These are phyloP conservation scores for Carallia pectinifolia DNA, from an alignment of 345 rosid species.

Conservation along the genomic window DNA sequence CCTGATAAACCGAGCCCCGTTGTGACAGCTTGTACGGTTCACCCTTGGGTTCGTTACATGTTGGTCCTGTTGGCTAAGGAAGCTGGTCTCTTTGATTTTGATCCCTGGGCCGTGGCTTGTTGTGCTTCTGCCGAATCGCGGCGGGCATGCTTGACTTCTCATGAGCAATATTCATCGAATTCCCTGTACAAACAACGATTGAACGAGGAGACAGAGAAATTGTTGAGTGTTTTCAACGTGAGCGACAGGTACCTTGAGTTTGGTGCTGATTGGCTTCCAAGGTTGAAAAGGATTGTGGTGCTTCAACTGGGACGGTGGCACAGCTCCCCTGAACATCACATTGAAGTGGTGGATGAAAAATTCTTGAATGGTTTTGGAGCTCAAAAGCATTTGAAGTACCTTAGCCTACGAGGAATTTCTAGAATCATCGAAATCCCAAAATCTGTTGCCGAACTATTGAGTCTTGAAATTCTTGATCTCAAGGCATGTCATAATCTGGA, in stretches of 20 bases:
- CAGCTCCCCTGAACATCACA: slow-evolving; percentile 21
- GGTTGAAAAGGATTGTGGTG: slow-evolving; percentile 22
- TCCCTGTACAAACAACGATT: no score
- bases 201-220: neutral
- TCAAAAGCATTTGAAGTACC: slow-evolving; percentile 27
- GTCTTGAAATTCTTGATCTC: slow-evolving; percentile 36
- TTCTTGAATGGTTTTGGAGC: slow-evolving; percentile 26
- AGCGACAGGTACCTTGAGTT: slow-evolving; percentile 26
- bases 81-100: neutral
- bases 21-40: neutral
- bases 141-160: neutral
- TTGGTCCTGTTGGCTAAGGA: neutral
- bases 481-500: slow-evolving; percentile 40
- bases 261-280: slow-evolving; percentile 21
- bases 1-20: neutral
- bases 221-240: slow-evolving; percentile 31
- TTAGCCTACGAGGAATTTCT: slow-evolving; percentile 45
- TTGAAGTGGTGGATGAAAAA: slow-evolving; percentile 34
- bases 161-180: neutral
- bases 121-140: neutral
- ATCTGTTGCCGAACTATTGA: slow-evolving; percentile 15
- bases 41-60: neutral
- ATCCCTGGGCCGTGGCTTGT: neutral
- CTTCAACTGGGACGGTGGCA: slow-evolving; percentile 45
- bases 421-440: slow-evolving; percentile 30